A percentile compares a stretch with the other conserved stretches of the same genome.
Conservation (phyloP, 2,329 filamentous ascomycete genomes). For the Talaromyces sp. region DNA sequence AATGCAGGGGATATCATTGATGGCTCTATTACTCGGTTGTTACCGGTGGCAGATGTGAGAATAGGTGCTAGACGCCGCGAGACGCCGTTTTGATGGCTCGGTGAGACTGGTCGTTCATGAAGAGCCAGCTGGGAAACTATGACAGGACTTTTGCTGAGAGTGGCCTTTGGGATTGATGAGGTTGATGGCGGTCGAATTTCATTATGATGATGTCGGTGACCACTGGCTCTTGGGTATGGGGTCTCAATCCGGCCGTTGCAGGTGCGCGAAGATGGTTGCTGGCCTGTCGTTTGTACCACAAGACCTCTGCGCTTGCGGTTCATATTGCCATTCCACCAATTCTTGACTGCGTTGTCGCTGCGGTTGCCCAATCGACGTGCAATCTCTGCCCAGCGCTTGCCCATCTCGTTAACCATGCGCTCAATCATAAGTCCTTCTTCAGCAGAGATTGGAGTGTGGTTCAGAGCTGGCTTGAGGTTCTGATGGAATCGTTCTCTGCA, state of each 20-base stretch:
- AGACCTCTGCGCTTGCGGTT: constrained; percentile 64
- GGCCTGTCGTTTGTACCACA: constrained; percentile 27
- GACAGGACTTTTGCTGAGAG: constrained; percentile 10
- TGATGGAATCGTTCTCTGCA: constrained; percentile 93
- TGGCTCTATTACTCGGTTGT: constrained; percentile 45
- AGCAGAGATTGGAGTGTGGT: constrained; percentile 66
- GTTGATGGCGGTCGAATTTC: constrained; percentile 20
- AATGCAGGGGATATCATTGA: constrained; percentile 61
- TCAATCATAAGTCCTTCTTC: constrained; percentile 71
- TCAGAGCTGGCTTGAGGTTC: constrained; percentile 73
- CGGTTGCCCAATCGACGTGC: constrained; percentile 73
- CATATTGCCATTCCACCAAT: constrained; percentile 95
- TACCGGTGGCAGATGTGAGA: constrained; percentile 28
- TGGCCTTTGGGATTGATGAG: constrained; percentile 19
- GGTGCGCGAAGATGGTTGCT: constrained; percentile 26
- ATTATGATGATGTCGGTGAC: background rate
- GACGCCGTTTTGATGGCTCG: background rate
- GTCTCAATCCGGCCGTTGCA: constrained; percentile 35
- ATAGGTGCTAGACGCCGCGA: constrained; percentile 29
- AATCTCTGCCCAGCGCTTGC: constrained; percentile 91
- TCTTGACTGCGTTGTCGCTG: constrained; percentile 94
- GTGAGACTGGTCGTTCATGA: constrained; percentile 11
- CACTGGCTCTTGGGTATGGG: constrained; percentile 30
- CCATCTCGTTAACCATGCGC: constrained; percentile 68
- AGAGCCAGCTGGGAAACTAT: constrained; percentile 10